phyloP scores from a whole-genome alignment of 257 asterid genomes.

The Plantago ovata region DNA sequence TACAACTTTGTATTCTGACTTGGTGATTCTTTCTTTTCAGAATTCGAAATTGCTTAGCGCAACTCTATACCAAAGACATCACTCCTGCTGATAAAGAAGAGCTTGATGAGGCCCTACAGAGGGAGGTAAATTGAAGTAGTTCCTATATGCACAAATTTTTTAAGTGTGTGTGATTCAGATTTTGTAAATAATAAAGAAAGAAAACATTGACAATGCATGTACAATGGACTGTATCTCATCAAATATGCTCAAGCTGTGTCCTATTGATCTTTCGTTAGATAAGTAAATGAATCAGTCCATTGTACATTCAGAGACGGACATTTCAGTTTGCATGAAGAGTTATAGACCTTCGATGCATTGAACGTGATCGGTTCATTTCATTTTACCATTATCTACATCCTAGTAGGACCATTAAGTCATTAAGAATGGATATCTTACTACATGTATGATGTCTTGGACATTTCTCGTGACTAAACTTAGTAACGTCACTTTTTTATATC shows the following conservation, averaged over 20 bases:
- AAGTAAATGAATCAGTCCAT: too few relatives aligned
- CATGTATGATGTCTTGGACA: not conserved
- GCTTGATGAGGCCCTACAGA: slow-evolving; percentile 54
- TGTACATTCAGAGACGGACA: not conserved
- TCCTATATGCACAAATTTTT: not conserved
- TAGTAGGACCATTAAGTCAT: not conserved
- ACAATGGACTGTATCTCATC: too few relatives aligned
- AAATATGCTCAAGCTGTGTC: too few relatives aligned
- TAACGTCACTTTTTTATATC: too few relatives aligned
- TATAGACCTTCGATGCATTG: not conserved
- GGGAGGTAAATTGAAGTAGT: slow-evolving; percentile 37
- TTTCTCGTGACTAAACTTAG: not conserved
- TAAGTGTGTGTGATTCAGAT: not conserved
- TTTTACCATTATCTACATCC: not conserved
- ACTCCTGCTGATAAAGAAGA: slow-evolving; percentile 62
- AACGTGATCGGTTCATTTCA: not conserved
- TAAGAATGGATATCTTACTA: not conserved
- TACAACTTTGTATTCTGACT: not conserved
- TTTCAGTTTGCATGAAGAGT: not conserved
- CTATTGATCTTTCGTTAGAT: too few relatives aligned
- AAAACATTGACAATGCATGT: not conserved
- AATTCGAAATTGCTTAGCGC: slow-evolving; percentile 53
- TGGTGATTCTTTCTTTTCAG: slow-evolving; percentile 22
- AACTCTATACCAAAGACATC: slow-evolving; percentile 45
- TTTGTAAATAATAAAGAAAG: not conserved